Base-by-base conservation (phyloP, 2,329 filamentous ascomycete genomes). In the Talaromyces sp. region DNA sequence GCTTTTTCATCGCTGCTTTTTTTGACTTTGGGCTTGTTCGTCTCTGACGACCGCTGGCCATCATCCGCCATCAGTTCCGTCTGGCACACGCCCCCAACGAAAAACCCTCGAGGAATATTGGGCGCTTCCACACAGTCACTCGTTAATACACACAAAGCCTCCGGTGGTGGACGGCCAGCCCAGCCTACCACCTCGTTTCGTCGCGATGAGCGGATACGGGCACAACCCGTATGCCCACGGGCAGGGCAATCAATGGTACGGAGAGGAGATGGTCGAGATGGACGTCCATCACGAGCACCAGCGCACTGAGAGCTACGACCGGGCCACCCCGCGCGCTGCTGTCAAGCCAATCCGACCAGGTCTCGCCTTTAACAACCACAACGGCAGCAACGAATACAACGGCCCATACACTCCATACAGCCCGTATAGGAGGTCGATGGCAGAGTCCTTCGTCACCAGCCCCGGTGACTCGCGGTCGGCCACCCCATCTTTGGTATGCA, bases 391-490 rank as follows among this genome's bases (percentile, higher is more conserved):
- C 24, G 48, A 52, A 10, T 52, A 52, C 24, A 26, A 52, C 24
- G 48, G 48, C 17, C 48, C 48, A 3, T 52, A 51, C 48, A 51
- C 48, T 12, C 63, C 65, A 21, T 58, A 62, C 21, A 66, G 67
- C 24, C 65, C 65, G 29, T 58, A 62, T 26, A 66, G 67, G 7
- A 67, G 68, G 27, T 65, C 64, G 3, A 65, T 62, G 54, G n/a
- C 64, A 43, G 63, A 70, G 56, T 62, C 60, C 38, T 68, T 67
- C 29, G 67, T 68, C 1, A 62, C 56, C 32, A 59, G 53, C 26
- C 70, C 70, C 0, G 69, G 67, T 54, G 71, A 70, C 21, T 71
- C 70, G 46, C 69, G 70, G 29, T 68, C 68, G 9, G 61, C 67
- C 4, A 70, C 72, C 7, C 71, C 72, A 17, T 64, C 73, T 62